Conservation (phyloP, 768 basidiomycete genomes). For the Rickenella mellea region DNA sequence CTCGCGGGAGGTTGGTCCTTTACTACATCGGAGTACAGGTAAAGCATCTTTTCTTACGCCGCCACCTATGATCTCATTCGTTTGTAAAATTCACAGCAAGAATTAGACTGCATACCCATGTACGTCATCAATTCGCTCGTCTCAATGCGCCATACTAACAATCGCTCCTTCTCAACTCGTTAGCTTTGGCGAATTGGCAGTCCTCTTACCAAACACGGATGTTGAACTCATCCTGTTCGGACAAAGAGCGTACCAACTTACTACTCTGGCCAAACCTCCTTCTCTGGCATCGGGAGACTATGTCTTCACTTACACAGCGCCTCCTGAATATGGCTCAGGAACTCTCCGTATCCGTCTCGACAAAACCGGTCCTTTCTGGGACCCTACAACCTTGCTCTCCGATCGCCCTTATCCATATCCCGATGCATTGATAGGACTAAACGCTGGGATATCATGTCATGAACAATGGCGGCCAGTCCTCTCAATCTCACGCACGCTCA, state of each 20-base stretch:
- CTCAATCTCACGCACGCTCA: too few species aligned
- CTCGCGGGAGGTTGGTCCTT: constrained; percentile 20
- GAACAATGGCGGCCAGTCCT: constrained; percentile 27
- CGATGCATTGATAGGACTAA: constrained; percentile 33
- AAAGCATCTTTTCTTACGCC: too few species aligned
- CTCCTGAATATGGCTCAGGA: constrained; percentile 27
- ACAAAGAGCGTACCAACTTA: constrained; percentile 18
- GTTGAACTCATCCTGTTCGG: constrained; percentile 35
- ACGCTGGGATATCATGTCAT: constrained; percentile 30
- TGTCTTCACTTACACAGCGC: constrained; percentile 27
- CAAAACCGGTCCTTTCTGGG: constrained; percentile 17
- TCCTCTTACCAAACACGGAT: constrained; percentile 36
- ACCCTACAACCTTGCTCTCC: constrained; percentile 14
- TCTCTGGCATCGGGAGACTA: constrained; percentile 20
- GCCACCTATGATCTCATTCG: too few species aligned
- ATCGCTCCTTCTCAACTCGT: not conserved
- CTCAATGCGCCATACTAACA: too few species aligned
- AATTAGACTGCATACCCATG: constrained; percentile 31
- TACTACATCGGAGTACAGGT: constrained; percentile 31
- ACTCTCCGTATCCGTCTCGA: constrained; percentile 29
- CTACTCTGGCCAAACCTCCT: constrained; percentile 21
- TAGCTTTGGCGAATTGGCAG: constrained; percentile 37
- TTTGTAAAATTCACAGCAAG: too few species aligned
- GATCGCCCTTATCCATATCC: constrained; percentile 18
- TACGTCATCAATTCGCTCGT: too few species aligned